Base-by-base conservation (phyloP, 768 basidiomycete species). In the Rhizopogon rudus region DNA sequence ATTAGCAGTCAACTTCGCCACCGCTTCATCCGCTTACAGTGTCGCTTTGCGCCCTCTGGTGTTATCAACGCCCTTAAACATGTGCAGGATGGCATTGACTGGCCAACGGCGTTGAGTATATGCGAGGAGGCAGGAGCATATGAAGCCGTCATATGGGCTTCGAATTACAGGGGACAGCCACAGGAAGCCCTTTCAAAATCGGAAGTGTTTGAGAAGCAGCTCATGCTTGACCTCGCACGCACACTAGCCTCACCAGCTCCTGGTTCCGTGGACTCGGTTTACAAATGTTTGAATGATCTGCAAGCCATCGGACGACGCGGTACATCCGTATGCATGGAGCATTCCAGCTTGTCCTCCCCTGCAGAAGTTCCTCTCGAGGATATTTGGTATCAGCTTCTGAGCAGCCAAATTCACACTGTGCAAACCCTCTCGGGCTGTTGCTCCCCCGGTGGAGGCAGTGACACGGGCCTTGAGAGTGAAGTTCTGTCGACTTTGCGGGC, bases 341-440 rank as follows among this genome's bases (percentile, higher is more conserved):
- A 81, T 51, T 91, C 90, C 5, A 73, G 74, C 54, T 68, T 61
- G 28, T 65, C 68, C 12, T 71, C 73, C 17, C 67, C 74, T 9
- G 69, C 64, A 31, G 70, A 78, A 29, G 65, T 79, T 54, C 73
- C 79, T 40, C 61, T 85, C 14, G 94, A 97, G 64, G 91, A 96
- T 59, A 81, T 93, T 60, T 98, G 94, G 94, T 92, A 93, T 68
- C 81, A 84, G 57, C 74, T 97, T 1, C 78, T 98, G 33, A 84
- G 83, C 62, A 85, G 87, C 57, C 88, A 97, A 64, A 86, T 97
- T 52, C 80, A 84, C 50, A 80, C 82, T 35, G 86, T 95, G 8
- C 93, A 95, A 60, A 76, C 75, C 2, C 70, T 93, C 14, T 84
- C 86, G 0, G 72, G 72, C 4, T 76, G 75, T 53, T 71, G 65